phyloP scores from a whole-genome alignment of 1,284 basidiomycete genomes.

The Athelia psychrophila region DNA sequence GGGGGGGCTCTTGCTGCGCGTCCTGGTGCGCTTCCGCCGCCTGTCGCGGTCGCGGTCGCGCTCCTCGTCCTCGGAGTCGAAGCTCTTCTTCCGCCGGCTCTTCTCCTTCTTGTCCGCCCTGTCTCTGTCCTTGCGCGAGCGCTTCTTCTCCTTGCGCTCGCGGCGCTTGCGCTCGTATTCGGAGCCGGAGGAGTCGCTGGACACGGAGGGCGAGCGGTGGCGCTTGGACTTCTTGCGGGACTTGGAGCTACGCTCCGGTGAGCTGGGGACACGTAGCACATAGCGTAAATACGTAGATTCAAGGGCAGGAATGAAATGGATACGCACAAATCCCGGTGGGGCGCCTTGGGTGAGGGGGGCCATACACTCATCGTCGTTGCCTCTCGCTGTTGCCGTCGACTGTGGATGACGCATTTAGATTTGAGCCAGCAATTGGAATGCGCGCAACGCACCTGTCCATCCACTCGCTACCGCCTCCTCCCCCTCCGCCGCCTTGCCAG shows the following conservation, averaged over 20 bases:
- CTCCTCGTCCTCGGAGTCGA: slow-evolving; percentile 39
- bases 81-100: slow-evolving; percentile 35
- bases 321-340: slow-evolving; percentile 56
- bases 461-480: slow-evolving; percentile 40
- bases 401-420: slow-evolving; percentile 27
- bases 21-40: slow-evolving; percentile 11
- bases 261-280: slow-evolving; percentile 37
- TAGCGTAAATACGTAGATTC: not conserved
- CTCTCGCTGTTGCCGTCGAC: slow-evolving; percentile 76
- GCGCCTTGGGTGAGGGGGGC: slow-evolving; percentile 81
- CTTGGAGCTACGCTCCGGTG: slow-evolving; percentile 47
- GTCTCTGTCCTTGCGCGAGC: slow-evolving; percentile 49
- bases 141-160: slow-evolving; percentile 59
- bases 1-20: slow-evolving; percentile 24
- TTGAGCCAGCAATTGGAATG: not conserved
- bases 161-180: slow-evolving; percentile 62
- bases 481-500: slow-evolving; percentile 7
- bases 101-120: slow-evolving; percentile 30
- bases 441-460: slow-evolving; percentile 52
- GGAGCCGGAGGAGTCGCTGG: slow-evolving; percentile 51
- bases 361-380: slow-evolving; percentile 67
- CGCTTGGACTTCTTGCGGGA: slow-evolving; percentile 64
- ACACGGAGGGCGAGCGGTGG: slow-evolving; percentile 40
- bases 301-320: not conserved
- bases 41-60: slow-evolving; percentile 24